Conservation (phyloP, 139 green algal genomes). For the Chlamydomonas incerta region DNA sequence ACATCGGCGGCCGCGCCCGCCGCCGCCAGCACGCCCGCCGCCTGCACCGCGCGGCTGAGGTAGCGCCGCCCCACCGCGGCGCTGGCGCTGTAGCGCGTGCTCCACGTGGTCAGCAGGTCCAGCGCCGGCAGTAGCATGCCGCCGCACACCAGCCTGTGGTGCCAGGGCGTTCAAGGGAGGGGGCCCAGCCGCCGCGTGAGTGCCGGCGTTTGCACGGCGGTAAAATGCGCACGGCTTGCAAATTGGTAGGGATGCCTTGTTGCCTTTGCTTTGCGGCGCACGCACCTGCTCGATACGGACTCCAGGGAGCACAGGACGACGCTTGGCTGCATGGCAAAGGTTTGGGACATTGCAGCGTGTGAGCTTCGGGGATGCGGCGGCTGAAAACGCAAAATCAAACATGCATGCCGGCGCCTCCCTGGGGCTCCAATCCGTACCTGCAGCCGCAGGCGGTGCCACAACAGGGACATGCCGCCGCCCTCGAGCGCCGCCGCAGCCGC, state of each 20-base stretch:
- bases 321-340: not conserved
- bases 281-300: slow-evolving; percentile 4
- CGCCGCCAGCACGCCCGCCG: slow-evolving; percentile 21
- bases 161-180: no score
- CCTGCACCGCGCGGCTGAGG: slow-evolving; percentile 13
- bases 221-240: no score
- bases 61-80: not conserved
- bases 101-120: slow-evolving; percentile 18
- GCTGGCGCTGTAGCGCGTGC: slow-evolving; percentile 1
- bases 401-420: no score
- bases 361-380: no score
- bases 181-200: no score
- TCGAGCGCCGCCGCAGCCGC: slow-evolving; percentile 16
- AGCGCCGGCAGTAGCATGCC: slow-evolving; percentile 8
- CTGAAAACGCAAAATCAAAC: no score
- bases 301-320: slow-evolving; percentile 12
- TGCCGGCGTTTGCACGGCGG: no score
- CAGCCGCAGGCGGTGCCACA: slow-evolving; percentile 33
- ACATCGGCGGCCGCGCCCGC: not conserved
- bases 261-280: no score
- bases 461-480: not conserved
- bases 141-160: slow-evolving; percentile 21
- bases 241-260: no score
- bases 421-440: no score
- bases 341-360: no score